Base-by-base conservation (phyloP, 345 rosid genomes). In the Eutrema yunnanense region DNA sequence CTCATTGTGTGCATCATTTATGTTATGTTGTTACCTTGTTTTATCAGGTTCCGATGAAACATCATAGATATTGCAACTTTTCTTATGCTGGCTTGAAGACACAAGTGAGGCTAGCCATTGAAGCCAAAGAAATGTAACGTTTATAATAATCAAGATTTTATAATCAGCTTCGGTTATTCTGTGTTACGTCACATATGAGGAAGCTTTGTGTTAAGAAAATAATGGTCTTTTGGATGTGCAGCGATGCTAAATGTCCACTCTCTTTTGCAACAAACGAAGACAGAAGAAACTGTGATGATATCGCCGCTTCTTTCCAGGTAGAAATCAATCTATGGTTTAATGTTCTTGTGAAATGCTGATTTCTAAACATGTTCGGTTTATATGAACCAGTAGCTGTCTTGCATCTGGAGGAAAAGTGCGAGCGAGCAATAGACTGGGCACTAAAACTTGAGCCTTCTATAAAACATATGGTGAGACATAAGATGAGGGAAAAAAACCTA, bases 251-350 rank as follows among this genome's bases (percentile, higher is more conserved):
- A 58, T 79, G 87, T 74, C 92, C 92, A 6, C 62, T 94, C 76
- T 88, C 91, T 62, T 81, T 82, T 29, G 86, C 96, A 69, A 88
- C 86, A 67, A 78, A 51, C 46, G 84, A 83, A 74, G 98, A 91
- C 59, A 86, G 97, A 86, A 80, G 72, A 69, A 80, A 84, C 49
- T 83, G 98, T 74, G 97, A 97, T 69, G 92, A 94, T 74, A 84
- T 91, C 40, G 98, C 98, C 98, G 98, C 96, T 77, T 86, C 98
- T 72, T 94, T 94, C 79, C 98, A 93, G 96, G 98, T 90, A 51
- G 27, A 53, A 29, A 76, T 48, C 33, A 3, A 11, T 34, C 34
- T 38, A 11, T 51, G 13, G 53, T 64, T 42, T 14, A 26, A 55
- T 67, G 63, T 58, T 40, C 33, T 72, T 22, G 30, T 55, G 27